Base-by-base conservation (phyloP, 2,329 filamentous ascomycete species). In the Claviceps sorghi region DNA sequence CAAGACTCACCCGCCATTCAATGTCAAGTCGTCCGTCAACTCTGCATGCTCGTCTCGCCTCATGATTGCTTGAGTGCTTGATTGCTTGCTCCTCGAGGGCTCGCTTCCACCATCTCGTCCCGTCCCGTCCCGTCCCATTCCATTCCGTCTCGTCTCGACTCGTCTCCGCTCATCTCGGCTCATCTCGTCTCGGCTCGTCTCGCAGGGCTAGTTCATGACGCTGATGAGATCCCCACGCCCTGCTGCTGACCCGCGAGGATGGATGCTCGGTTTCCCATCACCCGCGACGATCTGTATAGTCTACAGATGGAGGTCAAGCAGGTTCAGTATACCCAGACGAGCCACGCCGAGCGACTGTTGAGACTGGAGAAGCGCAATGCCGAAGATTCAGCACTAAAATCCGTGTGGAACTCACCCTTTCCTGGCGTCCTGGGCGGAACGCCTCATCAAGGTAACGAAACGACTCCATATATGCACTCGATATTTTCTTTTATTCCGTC, bases 331-430 rank as follows among this genome's bases (percentile, higher is more conserved):
- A 71, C 79, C 55, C 81, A 84, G 65, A 75, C 69, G 57, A 77
- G 73, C 60, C 80, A 84, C 67, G 73, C 76, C 53, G 82, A 84
- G 58, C 72, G 82, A 62, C 65, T 85, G 51, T 67, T 76, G 55
- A 72, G 79, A 56, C 66, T 85, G 50, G 82, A 85, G 64, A 82
- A 81, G 61, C 79, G 80, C 47, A 80, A 84, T 62, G 80, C 80
- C 36, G 81, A 84, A 58, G 80, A 84, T 67, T 78, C 79, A 49
- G 76, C 79, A 34, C 69, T 84, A 55, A 94, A 91, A 68, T 95
- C 86, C 55, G 86, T 94, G 53, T 98, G 93, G 93, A 84, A 85
- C 58, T 95, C 90, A 52, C 90, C 90, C 17, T 96, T 96, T 64
- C 89, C 91, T n/a, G 84, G 83, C 58, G 81, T 89, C 41, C 67